Evolutionary conservation across 768 basidiomycete genomes (phyloP).

Genomic region (Tylopilus plumbeoviolaceoides): DNA sequence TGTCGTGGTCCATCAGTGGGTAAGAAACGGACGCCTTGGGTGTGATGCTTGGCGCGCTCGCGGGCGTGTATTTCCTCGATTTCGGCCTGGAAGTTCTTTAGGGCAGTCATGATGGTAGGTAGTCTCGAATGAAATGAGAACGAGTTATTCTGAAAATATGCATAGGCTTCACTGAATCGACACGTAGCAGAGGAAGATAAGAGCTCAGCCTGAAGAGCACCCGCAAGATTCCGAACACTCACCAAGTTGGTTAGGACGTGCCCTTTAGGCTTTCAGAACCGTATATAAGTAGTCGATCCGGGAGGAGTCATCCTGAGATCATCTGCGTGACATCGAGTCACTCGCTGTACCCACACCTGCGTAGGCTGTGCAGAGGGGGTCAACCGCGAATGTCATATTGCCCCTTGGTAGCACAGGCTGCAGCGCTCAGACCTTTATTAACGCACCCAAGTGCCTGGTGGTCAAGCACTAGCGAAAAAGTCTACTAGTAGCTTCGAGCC

Average conservation of each 20-base stretch:
- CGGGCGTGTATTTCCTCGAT: slow-evolving; percentile 73
- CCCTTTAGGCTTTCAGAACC: not conserved
- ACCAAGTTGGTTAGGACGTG: not conserved
- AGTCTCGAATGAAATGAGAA: not conserved
- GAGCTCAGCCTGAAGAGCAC: not conserved
- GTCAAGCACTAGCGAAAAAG: too few species aligned
- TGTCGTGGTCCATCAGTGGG: slow-evolving; percentile 38
- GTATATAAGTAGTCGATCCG: not conserved
- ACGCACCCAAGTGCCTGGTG: too few species aligned
- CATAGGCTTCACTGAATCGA: slow-evolving; percentile 14
- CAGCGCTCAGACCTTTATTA: too few species aligned
- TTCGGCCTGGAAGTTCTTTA: slow-evolving; percentile 53
- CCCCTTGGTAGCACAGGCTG: not conserved
- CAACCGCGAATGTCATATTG: not conserved
- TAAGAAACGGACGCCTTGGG: slow-evolving; percentile 14
- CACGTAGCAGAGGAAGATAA: not conserved
- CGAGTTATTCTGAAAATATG: not conserved
- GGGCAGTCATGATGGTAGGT: slow-evolving; percentile 25
- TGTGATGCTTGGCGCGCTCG: slow-evolving; percentile 62
- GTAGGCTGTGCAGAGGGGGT: too few species aligned
- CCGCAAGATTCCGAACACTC: not conserved
- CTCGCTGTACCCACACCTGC: not conserved
- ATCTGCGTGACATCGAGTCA: slow-evolving; percentile 4
- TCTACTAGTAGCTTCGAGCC: too few species aligned
- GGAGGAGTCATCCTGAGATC: not conserved